Percentiles rank a stretch among this genome's conserved stretches.
These are phyloP conservation scores for Solanum sparsipilum DNA, from an alignment of 257 asterid genomes.

Conservation along the genomic window DNA sequence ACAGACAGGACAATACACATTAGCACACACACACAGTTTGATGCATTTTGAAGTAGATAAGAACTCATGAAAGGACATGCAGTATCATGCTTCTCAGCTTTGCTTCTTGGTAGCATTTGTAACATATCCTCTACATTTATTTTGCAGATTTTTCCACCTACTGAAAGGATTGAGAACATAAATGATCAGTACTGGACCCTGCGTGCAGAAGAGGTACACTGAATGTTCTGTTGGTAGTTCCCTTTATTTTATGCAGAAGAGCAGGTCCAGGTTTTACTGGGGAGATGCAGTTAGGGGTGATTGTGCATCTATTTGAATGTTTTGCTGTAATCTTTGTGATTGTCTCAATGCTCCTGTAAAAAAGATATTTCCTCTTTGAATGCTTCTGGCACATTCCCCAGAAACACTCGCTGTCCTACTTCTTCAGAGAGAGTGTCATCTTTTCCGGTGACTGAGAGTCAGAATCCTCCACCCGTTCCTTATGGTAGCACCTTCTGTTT, in stretches of 20 bases:
- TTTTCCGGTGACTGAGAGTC: not conserved
- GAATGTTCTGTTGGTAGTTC: not conserved
- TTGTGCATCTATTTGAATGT: not conserved
- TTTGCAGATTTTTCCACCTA: constrained; percentile 48
- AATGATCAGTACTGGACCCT: constrained; percentile 52
- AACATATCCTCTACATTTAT: not conserved
- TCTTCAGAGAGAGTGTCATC: not conserved
- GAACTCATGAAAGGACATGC: not conserved
- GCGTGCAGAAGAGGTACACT: constrained; percentile 51
- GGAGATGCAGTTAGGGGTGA: not conserved
- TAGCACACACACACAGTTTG: not conserved
- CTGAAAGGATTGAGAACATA: constrained; percentile 46
- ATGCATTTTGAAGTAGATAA: not conserved
- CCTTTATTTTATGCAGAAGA: not conserved
- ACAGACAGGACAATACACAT: not conserved
- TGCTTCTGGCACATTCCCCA: not conserved
- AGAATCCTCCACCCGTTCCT: not conserved
- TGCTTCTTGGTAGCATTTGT: not conserved
- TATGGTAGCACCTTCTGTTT: not conserved
- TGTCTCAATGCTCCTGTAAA: not conserved
- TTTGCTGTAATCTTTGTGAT: not conserved
- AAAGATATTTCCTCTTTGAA: not conserved
- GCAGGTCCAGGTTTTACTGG: not conserved
- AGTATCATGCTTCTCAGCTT: not conserved
- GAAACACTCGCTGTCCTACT: not conserved